These are phyloP conservation scores for Cladosporium oxysporum DNA, from an alignment of 2,329 filamentous ascomycete genomes.

Conservation along the genomic window DNA sequence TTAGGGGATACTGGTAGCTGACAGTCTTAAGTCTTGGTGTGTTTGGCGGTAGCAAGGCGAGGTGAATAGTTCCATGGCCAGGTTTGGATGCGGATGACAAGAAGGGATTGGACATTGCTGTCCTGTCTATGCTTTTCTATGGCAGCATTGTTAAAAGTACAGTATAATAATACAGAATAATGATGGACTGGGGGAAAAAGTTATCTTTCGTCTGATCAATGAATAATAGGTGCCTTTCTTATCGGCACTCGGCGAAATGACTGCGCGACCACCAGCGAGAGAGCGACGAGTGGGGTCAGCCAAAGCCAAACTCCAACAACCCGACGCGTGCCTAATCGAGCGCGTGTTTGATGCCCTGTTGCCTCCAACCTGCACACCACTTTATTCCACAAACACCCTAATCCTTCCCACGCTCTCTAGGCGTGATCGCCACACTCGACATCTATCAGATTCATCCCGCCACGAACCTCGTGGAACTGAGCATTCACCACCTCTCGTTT, in stretches of 20 bases:
- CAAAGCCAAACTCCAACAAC: neutral
- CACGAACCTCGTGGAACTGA: neutral
- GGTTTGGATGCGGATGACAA: conserved; percentile 70
- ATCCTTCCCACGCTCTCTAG: neutral
- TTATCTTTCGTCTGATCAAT: neutral
- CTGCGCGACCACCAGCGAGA: neutral
- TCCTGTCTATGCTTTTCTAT: conserved; percentile 24
- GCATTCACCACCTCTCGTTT: too few relatives aligned
- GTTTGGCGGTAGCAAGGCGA: conserved; percentile 69
- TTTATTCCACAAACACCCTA: neutral
- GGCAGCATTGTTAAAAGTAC: conserved; percentile 23
- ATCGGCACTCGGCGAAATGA: conserved; percentile 9
- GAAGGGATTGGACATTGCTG: conserved; percentile 65
- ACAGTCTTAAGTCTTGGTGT: conserved; percentile 72
- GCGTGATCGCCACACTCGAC: neutral
- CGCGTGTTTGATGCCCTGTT: neutral
- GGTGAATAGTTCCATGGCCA: conserved; percentile 76
- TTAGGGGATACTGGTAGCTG: conserved; percentile 91
- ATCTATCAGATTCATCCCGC: neutral
- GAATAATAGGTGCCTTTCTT: neutral
- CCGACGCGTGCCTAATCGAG: neutral
- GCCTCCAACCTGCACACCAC: neutral
- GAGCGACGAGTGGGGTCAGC: neutral
- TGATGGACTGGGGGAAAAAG: neutral
- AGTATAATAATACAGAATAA: neutral